These are phyloP conservation scores for Rhypophila decipiens DNA, from an alignment of 495 filamentous ascomycete genomes.

Conservation along the genomic window DNA sequence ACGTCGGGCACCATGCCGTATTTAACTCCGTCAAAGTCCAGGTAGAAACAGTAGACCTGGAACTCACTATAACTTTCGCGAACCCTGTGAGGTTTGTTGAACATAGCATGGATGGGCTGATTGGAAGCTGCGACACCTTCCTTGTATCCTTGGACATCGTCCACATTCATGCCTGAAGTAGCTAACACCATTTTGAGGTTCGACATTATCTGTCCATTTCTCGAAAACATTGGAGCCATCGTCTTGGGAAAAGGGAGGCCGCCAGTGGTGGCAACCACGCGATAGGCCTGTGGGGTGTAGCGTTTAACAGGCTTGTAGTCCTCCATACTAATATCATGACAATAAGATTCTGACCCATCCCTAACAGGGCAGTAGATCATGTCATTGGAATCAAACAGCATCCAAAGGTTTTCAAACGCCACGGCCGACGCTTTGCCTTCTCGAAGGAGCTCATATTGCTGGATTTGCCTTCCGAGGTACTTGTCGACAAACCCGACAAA, in stretches of 20 bases:
- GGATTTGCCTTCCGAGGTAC: constrained; percentile 8
- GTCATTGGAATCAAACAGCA: constrained; percentile 9
- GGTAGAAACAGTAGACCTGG: constrained; percentile 16
- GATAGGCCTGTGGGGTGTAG: constrained; percentile 5
- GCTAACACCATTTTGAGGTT: too few relatives aligned
- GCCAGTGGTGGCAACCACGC: constrained; percentile 1
- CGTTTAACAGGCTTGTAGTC: not conserved
- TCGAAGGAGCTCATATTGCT: not conserved
- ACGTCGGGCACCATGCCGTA: constrained; percentile 24
- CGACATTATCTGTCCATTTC: not conserved
- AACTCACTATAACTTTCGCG: not conserved
- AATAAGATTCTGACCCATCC: not conserved
- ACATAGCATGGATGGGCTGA: too few relatives aligned
- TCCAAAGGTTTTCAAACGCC: constrained; percentile 16
- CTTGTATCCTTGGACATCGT: too few relatives aligned
- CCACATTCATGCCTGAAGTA: too few relatives aligned
- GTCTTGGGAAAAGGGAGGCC: constrained; percentile 2
- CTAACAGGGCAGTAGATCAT: constrained; percentile 8
- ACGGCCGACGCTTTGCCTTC: not conserved
- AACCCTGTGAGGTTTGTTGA: too few relatives aligned
- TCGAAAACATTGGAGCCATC: not conserved
- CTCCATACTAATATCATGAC: not conserved
- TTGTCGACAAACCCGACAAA: constrained; percentile 11
- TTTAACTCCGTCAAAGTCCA: constrained; percentile 32
- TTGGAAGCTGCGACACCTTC: too few relatives aligned